Base-by-base conservation (phyloP, 2,329 filamentous ascomycete genomes). In the Xylaria sp. region DNA sequence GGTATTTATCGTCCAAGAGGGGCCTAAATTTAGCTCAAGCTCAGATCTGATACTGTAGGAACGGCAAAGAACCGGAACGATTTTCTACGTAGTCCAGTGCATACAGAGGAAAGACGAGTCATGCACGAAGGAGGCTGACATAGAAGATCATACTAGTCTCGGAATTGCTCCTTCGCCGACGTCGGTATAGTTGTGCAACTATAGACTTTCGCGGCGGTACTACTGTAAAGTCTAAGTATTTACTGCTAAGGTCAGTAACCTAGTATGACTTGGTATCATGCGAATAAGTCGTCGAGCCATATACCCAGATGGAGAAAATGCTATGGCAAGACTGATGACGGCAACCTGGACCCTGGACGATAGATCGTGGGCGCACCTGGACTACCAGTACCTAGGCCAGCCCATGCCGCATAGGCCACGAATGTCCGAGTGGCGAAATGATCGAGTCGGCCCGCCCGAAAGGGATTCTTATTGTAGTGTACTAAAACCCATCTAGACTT, bases 21-120 rank as follows among this genome's bases (percentile, higher is more conserved):
- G 47, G 33, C 43, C 4, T n/a, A n/a, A n/a, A n/a, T 17, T 37
- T 49, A 27, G 35, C 10, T n/a, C 44, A 46, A 48, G 17, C 25
- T 27, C 13, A 31, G 15, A 31, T 31, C 13, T 37, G 33, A 15
- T 35, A 33, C 46, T 43, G 17, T 29, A 55, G 54, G 21, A 19
- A 62, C 62, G 62, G 38, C 52, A 64, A 64, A 62, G 44, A 62
- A 58, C 29, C 62, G 62, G 62, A 55, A 64, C 57, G 47, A 19
- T 19, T 38, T n/a, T n/a, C n/a, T n/a, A n/a, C n/a, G n/a, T n/a
- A n/a, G n/a, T n/a, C n/a, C n/a, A n/a, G n/a, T 21, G 17, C 21
- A 48, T 33, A 29, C 35, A 25, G 17, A 15, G 38, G 41, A 38
- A 52, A 17, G 37, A 47, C 51, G 55, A 59, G 51, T 58, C 58